These are phyloP conservation scores for Salix exigua DNA, from an alignment of 345 rosid species.

Conservation along the genomic window DNA sequence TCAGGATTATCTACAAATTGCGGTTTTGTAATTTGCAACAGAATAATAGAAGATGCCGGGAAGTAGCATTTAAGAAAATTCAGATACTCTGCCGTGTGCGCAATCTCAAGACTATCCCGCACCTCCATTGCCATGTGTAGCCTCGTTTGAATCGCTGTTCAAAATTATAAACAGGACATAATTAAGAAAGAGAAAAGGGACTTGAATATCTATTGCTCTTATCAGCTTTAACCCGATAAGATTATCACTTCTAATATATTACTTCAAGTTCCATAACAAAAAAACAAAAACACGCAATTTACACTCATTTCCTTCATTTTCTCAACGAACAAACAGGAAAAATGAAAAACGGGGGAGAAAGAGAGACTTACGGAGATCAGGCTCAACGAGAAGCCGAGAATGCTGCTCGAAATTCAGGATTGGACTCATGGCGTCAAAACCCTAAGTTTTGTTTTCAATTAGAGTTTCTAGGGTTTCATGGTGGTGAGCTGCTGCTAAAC, in stretches of 20 bases:
- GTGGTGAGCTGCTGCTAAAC: background rate
- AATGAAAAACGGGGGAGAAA: background rate
- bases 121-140: conserved; percentile 91
- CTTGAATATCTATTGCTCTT: background rate
- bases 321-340: background rate
- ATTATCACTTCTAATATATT: background rate
- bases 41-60: conserved; percentile 76
- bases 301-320: background rate
- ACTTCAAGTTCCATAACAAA: background rate
- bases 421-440: conserved; percentile 63
- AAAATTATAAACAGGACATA: conserved; percentile 2
- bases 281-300: background rate
- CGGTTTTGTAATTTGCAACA: conserved; percentile 71
- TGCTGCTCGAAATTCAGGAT: conserved; percentile 96
- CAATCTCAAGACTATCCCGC: conserved; percentile 96
- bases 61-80: conserved; percentile 94
- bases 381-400: conserved; percentile 74
- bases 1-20: conserved; percentile 79
- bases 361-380: conserved; percentile 56
- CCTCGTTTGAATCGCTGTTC: conserved; percentile 73
- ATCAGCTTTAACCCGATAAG: background rate
- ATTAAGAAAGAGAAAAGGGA: background rate
- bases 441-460: background rate
- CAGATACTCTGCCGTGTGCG: conserved; percentile 91
- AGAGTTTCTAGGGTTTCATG: background rate